These are phyloP conservation scores for Inga oerstediana DNA, from an alignment of 306 rosid species.

Conservation along the genomic window DNA sequence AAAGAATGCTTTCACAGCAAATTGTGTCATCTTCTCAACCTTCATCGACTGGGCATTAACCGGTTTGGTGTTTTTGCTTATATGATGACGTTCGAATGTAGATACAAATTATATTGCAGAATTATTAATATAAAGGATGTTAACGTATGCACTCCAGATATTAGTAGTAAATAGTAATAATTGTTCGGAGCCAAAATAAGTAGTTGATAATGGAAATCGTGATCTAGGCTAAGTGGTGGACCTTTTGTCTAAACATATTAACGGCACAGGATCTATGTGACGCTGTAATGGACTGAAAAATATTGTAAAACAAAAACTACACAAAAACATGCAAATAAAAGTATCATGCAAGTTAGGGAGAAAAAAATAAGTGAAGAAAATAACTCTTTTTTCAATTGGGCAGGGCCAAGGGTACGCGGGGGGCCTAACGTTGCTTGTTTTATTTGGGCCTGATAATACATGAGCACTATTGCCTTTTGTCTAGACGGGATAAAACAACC, in stretches of 20 bases:
- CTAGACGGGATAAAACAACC: too few relatives aligned
- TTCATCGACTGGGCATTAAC: not conserved
- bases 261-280: not conserved
- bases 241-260: too few relatives aligned
- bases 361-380: too few relatives aligned
- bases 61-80: not conserved
- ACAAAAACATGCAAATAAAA: too few relatives aligned
- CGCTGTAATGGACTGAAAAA: not conserved
- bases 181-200: too few relatives aligned
- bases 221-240: too few relatives aligned
- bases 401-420: not conserved
- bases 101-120: not conserved
- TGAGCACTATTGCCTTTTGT: too few relatives aligned
- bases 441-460: not conserved
- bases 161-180: too few relatives aligned
- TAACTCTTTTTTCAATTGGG: too few relatives aligned
- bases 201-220: too few relatives aligned
- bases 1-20: conserved; percentile 34
- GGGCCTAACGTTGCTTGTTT: not conserved
- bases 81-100: not conserved
- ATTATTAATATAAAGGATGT: not conserved
- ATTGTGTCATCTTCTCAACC: not conserved
- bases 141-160: not conserved
- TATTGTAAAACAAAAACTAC: too few relatives aligned
- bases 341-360: too few relatives aligned